Base-by-base conservation (phyloP, 495 filamentous ascomycete genomes). In the Daldinia grandis region DNA sequence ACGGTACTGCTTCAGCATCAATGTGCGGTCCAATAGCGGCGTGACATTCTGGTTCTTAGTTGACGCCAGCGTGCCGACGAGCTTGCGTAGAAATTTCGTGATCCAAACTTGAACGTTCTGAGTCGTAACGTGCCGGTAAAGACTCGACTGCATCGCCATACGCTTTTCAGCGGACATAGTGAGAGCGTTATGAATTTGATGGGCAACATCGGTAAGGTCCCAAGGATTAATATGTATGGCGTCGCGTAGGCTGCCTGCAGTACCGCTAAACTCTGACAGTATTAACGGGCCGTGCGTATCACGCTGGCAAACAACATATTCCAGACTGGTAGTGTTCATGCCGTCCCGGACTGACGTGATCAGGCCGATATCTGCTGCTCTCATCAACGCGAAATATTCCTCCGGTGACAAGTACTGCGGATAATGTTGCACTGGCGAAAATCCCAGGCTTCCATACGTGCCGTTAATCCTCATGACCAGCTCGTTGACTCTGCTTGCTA, bases 221-320 rank as follows among this genome's bases (percentile, higher is more conserved):
- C 94, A 97, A 2, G 94, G 94, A 79, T 98, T 98, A 79, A 98
- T 95, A 75, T 96, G 92, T 64, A 97, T 91, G 24, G 94, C 94
- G 74, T 89, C 90, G 56, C 86, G 87, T 31, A 98, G 86, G 19
- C 89, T 94, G 37, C 93, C 92, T 47, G 94, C 94, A 0, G 94
- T 97, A 68, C 94, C 94, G 37, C 94, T 97, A 78, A 98, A 98
- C 79, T 98, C 94, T 9, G 94, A 98, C 7, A 98, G 85, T 66
- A 98, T 97, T 40, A 98, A 82, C 10, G 93, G 94, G 1, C 93
- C 90, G 75, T 93, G 88, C 40, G 88, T 89, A 55, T 92, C 89
- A 71, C 91, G 90, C 78, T 98, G 94, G 80, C 93, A 95, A 56
- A 98, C 87, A 30, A 98, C 88, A 77, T 96, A 98, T 78, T 98